Base-by-base conservation (phyloP, 257 asterid genomes). In the Cinchona pubescens region DNA sequence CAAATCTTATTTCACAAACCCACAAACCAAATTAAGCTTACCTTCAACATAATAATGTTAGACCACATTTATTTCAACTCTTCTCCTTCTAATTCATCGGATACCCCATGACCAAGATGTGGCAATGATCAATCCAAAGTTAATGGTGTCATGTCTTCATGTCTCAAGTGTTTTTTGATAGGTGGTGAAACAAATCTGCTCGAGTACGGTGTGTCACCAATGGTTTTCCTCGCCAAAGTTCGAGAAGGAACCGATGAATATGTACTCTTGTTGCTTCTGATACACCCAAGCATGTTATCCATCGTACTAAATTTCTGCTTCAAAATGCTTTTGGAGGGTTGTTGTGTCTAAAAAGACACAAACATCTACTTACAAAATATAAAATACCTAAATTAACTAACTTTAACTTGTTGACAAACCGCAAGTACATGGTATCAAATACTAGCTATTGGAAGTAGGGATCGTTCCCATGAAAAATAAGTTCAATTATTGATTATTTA, bases 181-280 rank as follows among this genome's bases (percentile, higher is more conserved):
- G 90, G 82, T 2, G 96, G 97, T 35, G 89, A 83, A 32, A 87
- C 92, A 7, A 90, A 94, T 67, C 82, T 34, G 67, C 90, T 94
- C 49, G 85, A 88, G 77, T 94, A 92, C 42, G 82, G 81, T n/a
- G 91, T 88, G 79, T 77, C 92, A 0, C 81, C 89, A 3, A 82
- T 80, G 27, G 30, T 84, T 40, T 94, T 92, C 67, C 79, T 94
- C 2, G 94, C 94, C 60, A 88, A 86, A 86, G 88, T 88, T 76
- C 96, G 97, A n/a, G 97, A 97, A 7, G 97, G 97, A 67, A 92
- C 97, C n/a, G n/a, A n/a, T n/a, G n/a, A n/a, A n/a, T n/a, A 1
- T 91, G 97, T 62, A 89, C 98, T 38, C 87, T 87, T 48, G 96
- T 94, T 69, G 71, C 21, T 9, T 70, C 96, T 6, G 96, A 94